Evolutionary conservation across 2,329 filamentous ascomycete genomes (phyloP).

Genomic region (Thermomyces lanuginosus): DNA sequence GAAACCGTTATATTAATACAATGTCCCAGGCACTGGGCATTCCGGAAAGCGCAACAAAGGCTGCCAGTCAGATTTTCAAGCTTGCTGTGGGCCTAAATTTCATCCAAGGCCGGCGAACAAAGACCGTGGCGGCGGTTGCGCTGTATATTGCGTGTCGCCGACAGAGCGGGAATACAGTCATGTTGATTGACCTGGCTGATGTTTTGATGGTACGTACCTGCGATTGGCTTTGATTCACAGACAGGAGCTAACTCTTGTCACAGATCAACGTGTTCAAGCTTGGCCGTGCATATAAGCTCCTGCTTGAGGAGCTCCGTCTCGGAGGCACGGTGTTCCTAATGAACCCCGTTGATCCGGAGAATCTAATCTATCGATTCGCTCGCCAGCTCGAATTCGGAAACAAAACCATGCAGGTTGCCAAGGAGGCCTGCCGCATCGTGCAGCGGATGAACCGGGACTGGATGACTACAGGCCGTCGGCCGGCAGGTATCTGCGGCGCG

Average conservation of each 20-base stretch:
- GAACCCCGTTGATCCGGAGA: constrained; percentile 68
- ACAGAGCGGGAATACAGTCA: constrained; percentile 61
- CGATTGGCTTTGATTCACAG: constrained; percentile 1
- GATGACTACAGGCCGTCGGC: constrained; percentile 89
- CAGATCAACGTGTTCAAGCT: constrained; percentile 80
- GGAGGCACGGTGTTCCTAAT: constrained; percentile 48
- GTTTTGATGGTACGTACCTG: constrained; percentile 41
- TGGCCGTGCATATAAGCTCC: constrained; percentile 73
- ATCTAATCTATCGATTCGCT: constrained; percentile 81
- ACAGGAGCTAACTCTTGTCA: constrained; percentile 12
- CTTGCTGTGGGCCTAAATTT: constrained; percentile 60
- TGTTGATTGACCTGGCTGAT: constrained; percentile 93
- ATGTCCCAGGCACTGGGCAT: constrained; percentile 26
- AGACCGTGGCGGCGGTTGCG: constrained; percentile 76
- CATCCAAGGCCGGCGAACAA: constrained; percentile 69
- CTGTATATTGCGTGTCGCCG: constrained; percentile 78
- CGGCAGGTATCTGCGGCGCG: constrained; percentile 84
- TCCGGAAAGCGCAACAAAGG: constrained; percentile 46
- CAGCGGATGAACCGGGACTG: constrained; percentile 91
- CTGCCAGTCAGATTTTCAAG: constrained; percentile 58
- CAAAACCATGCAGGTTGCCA: constrained; percentile 65
- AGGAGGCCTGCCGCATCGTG: constrained; percentile 74
- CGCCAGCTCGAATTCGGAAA: constrained; percentile 80
- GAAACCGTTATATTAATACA: constrained; percentile 28
- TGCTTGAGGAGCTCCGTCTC: constrained; percentile 44